A percentile compares a stretch with the other conserved stretches of the same genome.
These are phyloP conservation scores for Saccharum hybrid DNA, from an alignment of 202 grass and related monocot genomes.

Conservation along the genomic window DNA sequence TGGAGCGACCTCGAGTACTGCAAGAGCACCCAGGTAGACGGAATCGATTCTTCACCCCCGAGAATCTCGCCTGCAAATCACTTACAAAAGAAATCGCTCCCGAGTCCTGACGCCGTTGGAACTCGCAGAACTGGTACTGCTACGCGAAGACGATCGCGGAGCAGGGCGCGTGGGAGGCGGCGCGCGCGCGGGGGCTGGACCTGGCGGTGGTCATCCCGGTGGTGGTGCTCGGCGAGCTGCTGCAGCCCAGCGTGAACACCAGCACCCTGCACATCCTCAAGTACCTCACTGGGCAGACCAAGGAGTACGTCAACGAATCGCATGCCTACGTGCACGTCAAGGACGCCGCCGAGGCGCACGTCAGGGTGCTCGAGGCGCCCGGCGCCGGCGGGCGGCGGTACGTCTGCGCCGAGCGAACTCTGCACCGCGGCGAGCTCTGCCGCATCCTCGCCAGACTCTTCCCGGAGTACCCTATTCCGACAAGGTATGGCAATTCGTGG, in stretches of 20 bases:
- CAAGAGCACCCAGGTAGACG: slow-evolving; percentile 61
- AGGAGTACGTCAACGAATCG: slow-evolving; percentile 66
- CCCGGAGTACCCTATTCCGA: slow-evolving; percentile 74
- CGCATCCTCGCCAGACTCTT: slow-evolving; percentile 67
- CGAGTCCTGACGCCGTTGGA: neutral
- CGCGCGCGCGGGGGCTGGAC: slow-evolving; percentile 56
- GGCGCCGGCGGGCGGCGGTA: slow-evolving; percentile 58
- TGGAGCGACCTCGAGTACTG: slow-evolving; percentile 93
- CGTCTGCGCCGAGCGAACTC: slow-evolving; percentile 73
- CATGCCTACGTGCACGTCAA: slow-evolving; percentile 85
- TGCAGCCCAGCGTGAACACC: slow-evolving; percentile 72
- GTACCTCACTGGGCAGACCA: slow-evolving; percentile 72
- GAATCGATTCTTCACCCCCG: neutral
- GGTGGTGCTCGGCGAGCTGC: slow-evolving; percentile 64
- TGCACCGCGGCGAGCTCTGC: slow-evolving; percentile 81
- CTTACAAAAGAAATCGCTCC: neutral
- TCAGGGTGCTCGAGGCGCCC: slow-evolving; percentile 62
- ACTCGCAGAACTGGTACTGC: slow-evolving; percentile 82
- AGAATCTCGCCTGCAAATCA: neutral
- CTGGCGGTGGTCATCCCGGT: slow-evolving; percentile 75
- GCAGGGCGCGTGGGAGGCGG: slow-evolving; percentile 57
- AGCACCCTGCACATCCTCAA: slow-evolving; percentile 80
- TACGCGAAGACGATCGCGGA: slow-evolving; percentile 86
- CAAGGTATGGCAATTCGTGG: slow-evolving; percentile 46
- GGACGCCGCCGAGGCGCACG: slow-evolving; percentile 80